Conservation (phyloP, 73 alveolate genomes). For the Tetrahymena borealis region DNA sequence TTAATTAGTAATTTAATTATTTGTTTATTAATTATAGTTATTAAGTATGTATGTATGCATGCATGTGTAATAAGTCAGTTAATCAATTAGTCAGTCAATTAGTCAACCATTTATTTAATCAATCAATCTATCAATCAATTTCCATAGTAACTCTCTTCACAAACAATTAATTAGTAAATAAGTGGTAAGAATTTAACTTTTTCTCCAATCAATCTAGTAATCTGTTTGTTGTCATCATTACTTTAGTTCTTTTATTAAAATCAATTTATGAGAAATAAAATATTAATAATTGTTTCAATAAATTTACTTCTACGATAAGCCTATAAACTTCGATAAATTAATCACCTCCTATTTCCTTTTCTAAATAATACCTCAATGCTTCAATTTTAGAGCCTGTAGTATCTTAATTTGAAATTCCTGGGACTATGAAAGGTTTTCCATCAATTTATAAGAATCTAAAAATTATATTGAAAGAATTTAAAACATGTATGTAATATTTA, state of each 20-base stretch:
- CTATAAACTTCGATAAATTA: slow-evolving; percentile 60
- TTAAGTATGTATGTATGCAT: no score
- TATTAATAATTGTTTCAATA: not conserved
- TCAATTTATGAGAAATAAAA: not conserved
- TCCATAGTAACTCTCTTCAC: slow-evolving; percentile 83
- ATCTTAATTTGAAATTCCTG: slow-evolving; percentile 68
- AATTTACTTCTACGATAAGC: not conserved
- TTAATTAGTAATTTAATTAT: no score
- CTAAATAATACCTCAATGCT: slow-evolving; percentile 73
- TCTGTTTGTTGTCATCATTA: slow-evolving; percentile 48
- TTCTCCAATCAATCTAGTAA: slow-evolving; percentile 53
- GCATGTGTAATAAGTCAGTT: no score
- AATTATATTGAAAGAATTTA: not conserved
- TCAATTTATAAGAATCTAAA: slow-evolving; percentile 18
- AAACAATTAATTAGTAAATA: slow-evolving; percentile 78
- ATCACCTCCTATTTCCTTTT: slow-evolving; percentile 56
- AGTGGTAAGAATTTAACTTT: slow-evolving; percentile 57
- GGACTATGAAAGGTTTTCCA: slow-evolving; percentile 48
- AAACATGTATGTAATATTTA: not conserved
- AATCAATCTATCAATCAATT: not conserved
- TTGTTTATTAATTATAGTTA: no score
- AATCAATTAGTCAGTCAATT: no score
- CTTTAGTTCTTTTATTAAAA: slow-evolving; percentile 1
- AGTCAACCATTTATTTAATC: no score
- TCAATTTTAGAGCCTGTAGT: slow-evolving; percentile 74